Percentiles rank a stretch among this genome's conserved stretches.
Evolutionary conservation across 139 green algal genomes (phyloP).

Genomic region (Pleodorina starrii): DNA sequence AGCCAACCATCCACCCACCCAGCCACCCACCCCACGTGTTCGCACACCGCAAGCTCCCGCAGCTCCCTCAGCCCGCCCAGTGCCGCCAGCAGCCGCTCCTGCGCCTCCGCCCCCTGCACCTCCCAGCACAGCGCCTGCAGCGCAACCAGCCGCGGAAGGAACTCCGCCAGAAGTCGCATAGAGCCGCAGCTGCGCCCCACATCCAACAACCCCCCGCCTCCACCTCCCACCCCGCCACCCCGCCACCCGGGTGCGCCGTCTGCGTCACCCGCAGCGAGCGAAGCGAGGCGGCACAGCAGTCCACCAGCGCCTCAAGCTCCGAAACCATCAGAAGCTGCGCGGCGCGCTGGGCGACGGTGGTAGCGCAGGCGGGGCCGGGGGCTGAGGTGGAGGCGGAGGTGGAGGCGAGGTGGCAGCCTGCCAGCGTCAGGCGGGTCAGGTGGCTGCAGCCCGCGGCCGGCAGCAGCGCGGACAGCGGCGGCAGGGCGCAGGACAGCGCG

Average conservation of each 20-base stretch:
- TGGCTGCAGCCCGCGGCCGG: slow-evolving; percentile 6
- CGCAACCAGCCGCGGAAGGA: neutral
- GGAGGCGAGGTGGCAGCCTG: neutral
- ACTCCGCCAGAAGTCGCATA: neutral
- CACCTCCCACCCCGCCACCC: neutral
- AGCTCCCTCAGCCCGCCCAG: neutral
- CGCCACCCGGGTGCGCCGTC: neutral
- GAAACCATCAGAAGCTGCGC: neutral
- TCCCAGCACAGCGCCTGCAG: slow-evolving; percentile 37
- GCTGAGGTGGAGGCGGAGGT: neutral
- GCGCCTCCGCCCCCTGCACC: neutral
- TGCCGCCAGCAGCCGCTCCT: slow-evolving; percentile 13
- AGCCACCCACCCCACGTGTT: neutral
- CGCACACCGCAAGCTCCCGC: slow-evolving; percentile 16
- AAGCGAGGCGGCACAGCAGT: neutral
- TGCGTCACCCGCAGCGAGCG: neutral
- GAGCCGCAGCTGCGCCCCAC: neutral
- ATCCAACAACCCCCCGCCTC: neutral
- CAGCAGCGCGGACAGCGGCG: slow-evolving; percentile 21
- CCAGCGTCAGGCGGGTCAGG: neutral
- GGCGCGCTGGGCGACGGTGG: neutral
- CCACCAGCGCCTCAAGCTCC: neutral
- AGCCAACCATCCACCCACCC: neutral
- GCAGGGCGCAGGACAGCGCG: neutral
- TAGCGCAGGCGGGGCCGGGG: neutral